These are phyloP conservation scores for Chaetomiaceae sp. DNA, from an alignment of 2,329 filamentous ascomycete genomes.

Conservation along the genomic window DNA sequence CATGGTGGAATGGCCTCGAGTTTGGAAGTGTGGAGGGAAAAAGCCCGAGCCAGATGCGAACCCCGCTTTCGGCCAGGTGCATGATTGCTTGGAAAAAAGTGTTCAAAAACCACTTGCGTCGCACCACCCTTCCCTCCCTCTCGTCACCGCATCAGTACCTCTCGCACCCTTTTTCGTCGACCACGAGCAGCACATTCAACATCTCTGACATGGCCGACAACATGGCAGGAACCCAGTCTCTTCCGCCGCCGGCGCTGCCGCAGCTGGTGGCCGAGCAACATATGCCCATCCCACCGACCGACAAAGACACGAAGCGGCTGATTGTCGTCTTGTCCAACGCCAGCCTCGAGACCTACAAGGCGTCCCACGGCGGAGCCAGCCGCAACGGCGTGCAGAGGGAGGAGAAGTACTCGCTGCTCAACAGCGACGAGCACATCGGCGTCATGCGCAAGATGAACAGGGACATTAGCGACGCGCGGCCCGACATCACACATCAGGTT, in stretches of 20 bases:
- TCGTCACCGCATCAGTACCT: too few relatives aligned
- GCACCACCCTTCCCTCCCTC: background rate
- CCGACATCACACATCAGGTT: constrained; percentile 98
- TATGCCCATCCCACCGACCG: constrained; percentile 72
- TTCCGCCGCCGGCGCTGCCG: constrained; percentile 85
- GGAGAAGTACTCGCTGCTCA: constrained; percentile 95
- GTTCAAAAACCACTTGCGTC: background rate
- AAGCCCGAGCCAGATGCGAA: constrained; percentile 7
- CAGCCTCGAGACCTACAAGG: constrained; percentile 95
- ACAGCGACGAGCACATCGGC: constrained; percentile 98
- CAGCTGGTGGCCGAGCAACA: constrained; percentile 93
- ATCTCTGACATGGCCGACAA: constrained; percentile 20
- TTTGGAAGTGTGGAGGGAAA: background rate
- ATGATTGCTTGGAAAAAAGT: background rate
- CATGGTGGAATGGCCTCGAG: background rate
- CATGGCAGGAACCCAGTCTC: constrained; percentile 79
- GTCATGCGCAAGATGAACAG: constrained; percentile 99
- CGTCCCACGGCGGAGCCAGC: constrained; percentile 66
- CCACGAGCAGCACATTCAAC: background rate
- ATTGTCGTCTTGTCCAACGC: constrained; percentile 97
- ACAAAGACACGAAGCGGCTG: constrained; percentile 86
- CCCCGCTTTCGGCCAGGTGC: constrained; percentile 18
- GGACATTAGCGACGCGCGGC: constrained; percentile 94
- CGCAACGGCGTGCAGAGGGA: constrained; percentile 66
- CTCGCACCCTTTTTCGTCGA: background rate